Evolutionary conservation across 1,284 basidiomycete genomes (phyloP), one percentile per base, ranked within the genome.

Genomic region (Naganishia sp.): DNA sequence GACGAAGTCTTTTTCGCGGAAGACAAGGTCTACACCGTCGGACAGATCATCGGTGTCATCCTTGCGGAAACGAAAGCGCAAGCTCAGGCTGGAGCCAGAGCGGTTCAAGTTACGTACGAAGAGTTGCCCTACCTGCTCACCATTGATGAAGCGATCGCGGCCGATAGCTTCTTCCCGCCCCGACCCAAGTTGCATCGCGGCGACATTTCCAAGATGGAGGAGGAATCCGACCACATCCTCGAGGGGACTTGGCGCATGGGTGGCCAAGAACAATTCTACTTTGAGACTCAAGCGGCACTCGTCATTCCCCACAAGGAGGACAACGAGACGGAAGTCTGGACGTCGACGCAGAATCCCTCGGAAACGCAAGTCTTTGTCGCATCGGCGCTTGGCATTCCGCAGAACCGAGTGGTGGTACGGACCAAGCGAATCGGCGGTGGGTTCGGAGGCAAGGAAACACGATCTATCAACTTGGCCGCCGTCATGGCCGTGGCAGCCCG

Each of bases 301-400:
- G 67, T 60, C 21, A 73, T 80, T 6, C 78, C 78, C 2, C 76
- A 76, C 56, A 67, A 69, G 43, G 78, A 79, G 66, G 74, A 75
- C 28, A 75, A 73, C 54, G 78, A 80, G 69, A 75, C 77, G 64
- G 77, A 79, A 65, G 70, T 79, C 21, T 76, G 73, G 60, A 72
- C 71, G 28, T 76, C 75, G 25, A 77, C 77, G 7, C 78, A 80
- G 70, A 77, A 77, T 43, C 72, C 75, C 28, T 73, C 71, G 16
- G 77, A 79, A 55, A 78, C 77, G 6, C 78, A 80, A 59, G 72
- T 73, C 6, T 76, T 75, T 66, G 74, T 75, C 39, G 75, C 77
- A 0, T 73, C 75, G 18, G 74, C 76, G 9, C 73, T 77, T 13
- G 76, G 77, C 13, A 73, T 78, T 5, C 75, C 77, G 25, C 71